Conservation (phyloP, 2,329 filamentous ascomycete species). For the Phialophora verrucosa region DNA sequence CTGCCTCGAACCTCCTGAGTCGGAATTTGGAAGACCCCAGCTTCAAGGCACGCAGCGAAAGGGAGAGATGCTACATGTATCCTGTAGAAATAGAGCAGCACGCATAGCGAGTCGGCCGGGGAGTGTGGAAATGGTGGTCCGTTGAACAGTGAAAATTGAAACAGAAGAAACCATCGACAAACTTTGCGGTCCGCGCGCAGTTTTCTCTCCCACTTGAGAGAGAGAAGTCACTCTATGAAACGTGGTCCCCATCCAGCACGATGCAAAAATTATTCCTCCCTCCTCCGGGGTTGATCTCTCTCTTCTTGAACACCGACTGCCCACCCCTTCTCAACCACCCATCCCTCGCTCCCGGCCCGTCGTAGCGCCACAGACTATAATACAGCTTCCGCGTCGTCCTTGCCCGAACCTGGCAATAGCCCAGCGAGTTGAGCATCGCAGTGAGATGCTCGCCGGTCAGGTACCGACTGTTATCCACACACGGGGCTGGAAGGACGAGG, state of each 20-base stretch:
- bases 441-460: slow-evolving; percentile 72
- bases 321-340: slow-evolving; percentile 31
- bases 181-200: not conserved
- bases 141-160: slow-evolving; percentile 9
- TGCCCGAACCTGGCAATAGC: slow-evolving; percentile 68
- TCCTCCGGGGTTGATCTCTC: slow-evolving; percentile 74
- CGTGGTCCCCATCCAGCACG: slow-evolving; percentile 55
- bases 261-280: slow-evolving; percentile 91
- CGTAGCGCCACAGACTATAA: slow-evolving; percentile 80
- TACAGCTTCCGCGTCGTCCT: slow-evolving; percentile 84
- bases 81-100: slow-evolving; percentile 5
- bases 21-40: not conserved
- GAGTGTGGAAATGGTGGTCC: not conserved
- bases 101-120: not conserved
- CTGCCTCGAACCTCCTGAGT: not conserved
- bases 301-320: slow-evolving; percentile 66
- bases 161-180: slow-evolving; percentile 8
- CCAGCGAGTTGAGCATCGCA: slow-evolving; percentile 76
- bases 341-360: slow-evolving; percentile 41
- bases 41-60: not conserved
- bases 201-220: not conserved
- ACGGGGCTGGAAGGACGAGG: slow-evolving; percentile 85
- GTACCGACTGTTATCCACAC: slow-evolving; percentile 88
- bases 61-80: not conserved
- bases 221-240: not conserved